Evolutionary conservation across 805 yeast species (phyloP).

Genomic region (Ogataea minuta): DNA sequence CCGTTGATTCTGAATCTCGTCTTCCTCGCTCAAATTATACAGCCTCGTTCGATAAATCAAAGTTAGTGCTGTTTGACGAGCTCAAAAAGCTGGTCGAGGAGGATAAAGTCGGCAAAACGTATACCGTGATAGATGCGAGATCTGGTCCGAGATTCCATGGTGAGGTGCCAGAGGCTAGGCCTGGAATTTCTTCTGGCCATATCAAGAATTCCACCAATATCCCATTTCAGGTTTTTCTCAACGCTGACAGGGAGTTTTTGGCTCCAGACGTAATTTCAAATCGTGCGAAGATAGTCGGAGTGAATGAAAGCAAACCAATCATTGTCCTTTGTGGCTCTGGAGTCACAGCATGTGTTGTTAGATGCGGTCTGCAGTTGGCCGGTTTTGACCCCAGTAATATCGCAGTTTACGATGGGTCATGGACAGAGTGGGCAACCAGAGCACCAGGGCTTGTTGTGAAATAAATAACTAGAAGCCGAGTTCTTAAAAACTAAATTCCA

Average conservation of each 20-base stretch:
- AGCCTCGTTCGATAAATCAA: constrained; percentile 39
- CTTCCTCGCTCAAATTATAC: constrained; percentile 32
- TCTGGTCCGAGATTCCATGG: constrained; percentile 75
- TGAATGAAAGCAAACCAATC: constrained; percentile 55
- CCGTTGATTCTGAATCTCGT: constrained; percentile 15
- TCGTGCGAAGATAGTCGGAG: constrained; percentile 43
- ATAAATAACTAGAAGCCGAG: constrained; percentile 18
- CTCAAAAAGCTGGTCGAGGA: constrained; percentile 54
- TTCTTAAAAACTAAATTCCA: constrained; percentile 17
- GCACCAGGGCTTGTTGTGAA: constrained; percentile 60
- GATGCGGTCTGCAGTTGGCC: constrained; percentile 64
- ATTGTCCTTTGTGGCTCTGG: constrained; percentile 96
- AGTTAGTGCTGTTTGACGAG: constrained; percentile 67
- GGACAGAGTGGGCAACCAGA: constrained; percentile 86
- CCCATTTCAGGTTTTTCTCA: constrained; percentile 68
- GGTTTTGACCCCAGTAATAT: constrained; percentile 46
- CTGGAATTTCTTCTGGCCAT: constrained; percentile 88
- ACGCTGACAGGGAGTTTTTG: constrained; percentile 47
- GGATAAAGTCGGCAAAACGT: constrained; percentile 43
- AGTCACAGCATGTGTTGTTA: constrained; percentile 87
- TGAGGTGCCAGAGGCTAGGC: constrained; percentile 80
- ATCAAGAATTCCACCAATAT: constrained; percentile 75
- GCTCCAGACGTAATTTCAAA: constrained; percentile 43
- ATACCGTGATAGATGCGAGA: constrained; percentile 78
- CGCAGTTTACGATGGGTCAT: constrained; percentile 79